Base-by-base conservation (phyloP, 768 basidiomycete species). In the Daedaleopsis sinensis region DNA sequence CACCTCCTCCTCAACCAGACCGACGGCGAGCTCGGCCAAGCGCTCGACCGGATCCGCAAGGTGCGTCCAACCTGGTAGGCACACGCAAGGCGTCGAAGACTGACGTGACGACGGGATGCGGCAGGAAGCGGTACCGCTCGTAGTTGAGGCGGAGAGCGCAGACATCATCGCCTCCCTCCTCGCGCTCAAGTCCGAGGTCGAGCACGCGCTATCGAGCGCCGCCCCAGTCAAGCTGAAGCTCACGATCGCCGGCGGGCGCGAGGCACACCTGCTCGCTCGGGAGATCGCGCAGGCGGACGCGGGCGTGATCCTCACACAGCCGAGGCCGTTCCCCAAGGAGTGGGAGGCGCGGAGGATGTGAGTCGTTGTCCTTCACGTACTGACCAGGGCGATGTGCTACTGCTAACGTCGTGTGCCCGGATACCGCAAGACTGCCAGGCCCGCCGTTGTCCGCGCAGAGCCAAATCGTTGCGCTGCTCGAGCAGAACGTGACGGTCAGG, bases 321-420 rank as follows among this genome's bases (percentile, higher is more conserved):
- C 86, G 2, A 76, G 91, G 55, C 81, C 92, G 6, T 93, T 88
- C 79, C 94, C 95, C 0, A 67, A 69, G 27, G 55, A 68, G 8
- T 97, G 94, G 94, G 89, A 90, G 65, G 72, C 77, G 59, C 77
- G 77, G 47, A 78, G 90, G 58, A 84, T 87, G 87, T 88, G 67
- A 68, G 85, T 39, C 35, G 27, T 35, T 5, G 62, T 44, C 37
- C 37, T 42, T 15, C 13, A 5, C 19, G 18, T 7, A 21, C 13
- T 23, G n/a, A 13, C 37, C 18, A n/a, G n/a, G n/a, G n/a, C n/a
- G n/a, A n/a, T n/a, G n/a, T n/a, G n/a, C n/a, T n/a, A n/a, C n/a
- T n/a, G n/a, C n/a, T n/a, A n/a, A 38, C 11, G 38, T 11, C 8
- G 13, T 6, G 8, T 16, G 9, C 39, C 3, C 27, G 27, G 27